A percentile compares a stretch with the other conserved stretches of the same genome.
Conservation (phyloP, 768 basidiomycete species). For the Boletus subcaerulescens region DNA sequence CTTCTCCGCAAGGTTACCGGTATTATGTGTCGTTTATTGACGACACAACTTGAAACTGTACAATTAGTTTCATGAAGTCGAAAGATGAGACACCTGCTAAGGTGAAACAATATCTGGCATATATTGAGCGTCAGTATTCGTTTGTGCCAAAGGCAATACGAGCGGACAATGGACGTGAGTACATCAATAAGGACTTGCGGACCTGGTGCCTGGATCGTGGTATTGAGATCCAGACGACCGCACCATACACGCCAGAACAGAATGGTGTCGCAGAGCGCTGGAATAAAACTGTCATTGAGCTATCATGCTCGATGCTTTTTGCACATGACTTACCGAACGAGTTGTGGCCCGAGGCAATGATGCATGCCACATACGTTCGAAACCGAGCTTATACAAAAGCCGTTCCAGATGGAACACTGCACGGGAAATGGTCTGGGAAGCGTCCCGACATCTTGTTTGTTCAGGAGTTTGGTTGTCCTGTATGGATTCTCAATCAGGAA, state of each 20-base stretch:
- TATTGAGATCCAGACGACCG: slow-evolving; percentile 30
- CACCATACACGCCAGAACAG: slow-evolving; percentile 37
- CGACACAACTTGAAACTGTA: background rate
- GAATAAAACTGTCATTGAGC: slow-evolving; percentile 33
- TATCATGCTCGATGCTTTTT: slow-evolving; percentile 33
- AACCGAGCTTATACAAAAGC: no score
- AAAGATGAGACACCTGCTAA: background rate
- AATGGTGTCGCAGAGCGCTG: slow-evolving; percentile 38
- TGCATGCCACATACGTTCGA: no score
- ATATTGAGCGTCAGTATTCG: background rate
- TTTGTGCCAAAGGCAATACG: background rate
- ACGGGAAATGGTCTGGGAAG: no score
- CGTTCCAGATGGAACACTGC: no score
- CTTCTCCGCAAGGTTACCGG: no score
- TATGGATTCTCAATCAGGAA: no score
- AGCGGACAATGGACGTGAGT: background rate
- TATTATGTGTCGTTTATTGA: background rate
- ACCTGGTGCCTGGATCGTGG: slow-evolving; percentile 13
- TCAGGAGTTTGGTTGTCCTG: no score
- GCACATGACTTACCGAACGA: slow-evolving; percentile 11
- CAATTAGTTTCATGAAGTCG: background rate
- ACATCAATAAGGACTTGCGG: background rate
- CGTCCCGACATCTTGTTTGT: no score
- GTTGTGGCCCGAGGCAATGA: no score
- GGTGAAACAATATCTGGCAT: background rate